A percentile compares a stretch with the other conserved stretches of the same genome.
Conservation (phyloP, 345 rosid species). For the Camelina hispida region DNA sequence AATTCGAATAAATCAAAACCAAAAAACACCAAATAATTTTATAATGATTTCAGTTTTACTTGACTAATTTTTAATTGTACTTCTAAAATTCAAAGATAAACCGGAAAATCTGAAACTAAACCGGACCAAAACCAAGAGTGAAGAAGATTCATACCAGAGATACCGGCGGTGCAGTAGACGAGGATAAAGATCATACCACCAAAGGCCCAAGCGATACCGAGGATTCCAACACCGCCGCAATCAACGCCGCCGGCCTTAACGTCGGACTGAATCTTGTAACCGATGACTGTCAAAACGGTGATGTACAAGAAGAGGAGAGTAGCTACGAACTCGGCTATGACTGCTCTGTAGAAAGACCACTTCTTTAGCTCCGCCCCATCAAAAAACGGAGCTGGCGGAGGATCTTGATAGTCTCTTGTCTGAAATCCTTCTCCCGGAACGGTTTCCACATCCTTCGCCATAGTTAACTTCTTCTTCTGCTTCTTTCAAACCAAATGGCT, state of each 20-base stretch:
- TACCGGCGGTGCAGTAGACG: slow-evolving; percentile 94
- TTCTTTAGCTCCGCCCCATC: slow-evolving; percentile 61
- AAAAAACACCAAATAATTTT: neutral
- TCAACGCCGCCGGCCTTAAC: slow-evolving; percentile 11
- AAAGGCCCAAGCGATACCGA: slow-evolving; percentile 94
- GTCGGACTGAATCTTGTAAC: slow-evolving; percentile 64
- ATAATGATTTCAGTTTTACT: slow-evolving; percentile 6
- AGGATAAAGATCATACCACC: slow-evolving; percentile 97
- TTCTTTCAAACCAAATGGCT: slow-evolving; percentile 1
- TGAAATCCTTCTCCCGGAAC: slow-evolving; percentile 56
- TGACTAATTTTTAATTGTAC: neutral
- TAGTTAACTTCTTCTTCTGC: slow-evolving; percentile 11
- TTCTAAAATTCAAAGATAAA: neutral
- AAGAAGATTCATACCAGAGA: slow-evolving; percentile 68
- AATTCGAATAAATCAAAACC: neutral
- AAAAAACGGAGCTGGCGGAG: slow-evolving; percentile 75
- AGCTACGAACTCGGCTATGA: slow-evolving; percentile 87
- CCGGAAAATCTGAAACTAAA: neutral
- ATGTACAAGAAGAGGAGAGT: slow-evolving; percentile 87
- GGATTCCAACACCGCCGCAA: slow-evolving; percentile 82
- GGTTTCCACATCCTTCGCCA: slow-evolving; percentile 61
- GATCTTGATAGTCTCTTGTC: slow-evolving; percentile 83
- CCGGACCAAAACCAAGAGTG: slow-evolving; percentile 32
- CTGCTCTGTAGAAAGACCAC: slow-evolving; percentile 89
- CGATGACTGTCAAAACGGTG: slow-evolving; percentile 82